These are phyloP conservation scores for Grosmannia serpens DNA, from an alignment of 2,329 filamentous ascomycete species.

Conservation along the genomic window DNA sequence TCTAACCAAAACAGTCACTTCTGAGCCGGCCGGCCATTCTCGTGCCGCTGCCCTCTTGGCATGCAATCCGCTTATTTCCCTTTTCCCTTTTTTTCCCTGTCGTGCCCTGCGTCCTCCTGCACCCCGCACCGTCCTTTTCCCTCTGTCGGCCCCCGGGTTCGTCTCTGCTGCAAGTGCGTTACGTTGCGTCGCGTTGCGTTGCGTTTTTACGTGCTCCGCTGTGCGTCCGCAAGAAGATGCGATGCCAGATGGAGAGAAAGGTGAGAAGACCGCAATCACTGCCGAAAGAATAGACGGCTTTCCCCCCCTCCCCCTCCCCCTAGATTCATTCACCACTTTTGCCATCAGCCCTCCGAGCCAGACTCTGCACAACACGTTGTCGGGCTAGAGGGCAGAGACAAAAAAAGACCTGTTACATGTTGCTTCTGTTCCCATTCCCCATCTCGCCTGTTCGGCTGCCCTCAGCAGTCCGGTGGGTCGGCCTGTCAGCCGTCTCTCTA, in stretches of 20 bases:
- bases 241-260: too few species aligned
- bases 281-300: background rate
- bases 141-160: too few species aligned
- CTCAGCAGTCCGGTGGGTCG: background rate
- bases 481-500: background rate
- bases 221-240: too few species aligned
- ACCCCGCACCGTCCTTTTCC: background rate
- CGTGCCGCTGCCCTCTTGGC: background rate
- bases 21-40: too few species aligned
- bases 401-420: background rate
- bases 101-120: background rate
- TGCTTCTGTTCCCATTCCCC: too few species aligned
- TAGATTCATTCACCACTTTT: background rate
- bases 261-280: too few species aligned
- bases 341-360: background rate
- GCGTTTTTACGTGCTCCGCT: too few species aligned
- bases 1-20: background rate
- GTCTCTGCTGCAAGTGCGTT: background rate
- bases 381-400: too few species aligned
- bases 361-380: background rate
- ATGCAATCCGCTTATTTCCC: background rate
- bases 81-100: background rate
- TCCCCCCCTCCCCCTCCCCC: background rate
- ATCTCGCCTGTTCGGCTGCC: background rate
- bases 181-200: too few species aligned